Evolutionary conservation across 768 basidiomycete species (phyloP), one percentile per base, ranked within the genome.

Genomic region (Punctularia strigosozonata): DNA sequence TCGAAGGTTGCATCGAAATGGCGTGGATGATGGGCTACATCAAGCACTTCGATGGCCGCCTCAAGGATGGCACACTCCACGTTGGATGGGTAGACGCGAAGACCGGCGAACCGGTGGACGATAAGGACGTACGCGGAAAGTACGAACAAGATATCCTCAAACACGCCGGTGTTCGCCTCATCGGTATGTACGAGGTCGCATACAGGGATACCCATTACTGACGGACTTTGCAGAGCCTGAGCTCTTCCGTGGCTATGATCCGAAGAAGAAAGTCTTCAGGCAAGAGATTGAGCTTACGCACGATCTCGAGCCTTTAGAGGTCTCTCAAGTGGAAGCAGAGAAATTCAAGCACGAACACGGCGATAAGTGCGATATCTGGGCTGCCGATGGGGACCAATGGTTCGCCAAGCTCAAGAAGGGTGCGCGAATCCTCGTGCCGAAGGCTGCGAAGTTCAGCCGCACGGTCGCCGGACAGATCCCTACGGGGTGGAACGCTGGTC

Each of bases 21-120:
- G 92, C 94, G 3, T 99, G 94, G 92, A 80, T 98, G 61, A 98
- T 92, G 88, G 94, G 95, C 30, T 77, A 75, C 63, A 95, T 98
- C 74, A 95, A 92, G 60, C 91, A 99, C 67, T 94, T 97, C 60
- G 88, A 99, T 48, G 95, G 95, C 14, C 90, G 90, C 42, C 73
- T 98, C 49, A 91, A 94, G 64, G 77, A 85, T 49, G 90, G 89
- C 31, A 75, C 85, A 23, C 69, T 94, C 23, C 84, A 97, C 53
- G 94, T 99, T 49, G 95, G 95, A 24, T 99, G 95, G 95, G 91
- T 97, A 36, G 94, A 98, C 53, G 77, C 80, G 54, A 94, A 95
- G 69, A 77, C 83, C 12, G 74, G 67, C 31, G 92, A 98, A 46
- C 90, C 95, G 5, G 82, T 99, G 25, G 94, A 98, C 53, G 95